Base-by-base conservation (phyloP, 2,329 filamentous ascomycete genomes). In the Paraphaeosphaeria sporulosa region DNA sequence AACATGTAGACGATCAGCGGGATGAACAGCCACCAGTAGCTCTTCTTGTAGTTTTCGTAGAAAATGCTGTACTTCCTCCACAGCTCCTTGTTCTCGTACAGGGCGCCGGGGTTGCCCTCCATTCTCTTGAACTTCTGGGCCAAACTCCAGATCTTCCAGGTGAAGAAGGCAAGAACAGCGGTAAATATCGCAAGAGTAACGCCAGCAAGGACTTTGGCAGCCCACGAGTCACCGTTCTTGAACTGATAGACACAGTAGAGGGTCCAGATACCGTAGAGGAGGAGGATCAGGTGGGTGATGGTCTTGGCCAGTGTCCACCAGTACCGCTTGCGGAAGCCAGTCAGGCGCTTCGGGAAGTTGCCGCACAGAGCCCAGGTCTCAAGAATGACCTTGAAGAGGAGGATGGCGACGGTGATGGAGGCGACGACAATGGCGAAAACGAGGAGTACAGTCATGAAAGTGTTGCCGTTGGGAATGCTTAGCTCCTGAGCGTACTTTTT, bases 61-160 rank as follows among this genome's bases (percentile, higher is more conserved):
- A 99, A 98, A 63, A 97, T 85, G 71, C 92, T 95, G 85, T 99
- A 99, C 82, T 95, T 96, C 76, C 92, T 85, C 94, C 95, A 97
- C 43, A 90, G 89, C 60, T 90, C 87, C 83, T 95, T 96, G 80
- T 98, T 86, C 61, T 97, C 91, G 78, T 93, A 98, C 9, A 99
- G 84, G 13, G 83, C 87, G 17, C 85, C 83, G 0, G 86, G 79
- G 73, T 94, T 90, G 59, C 94, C 94, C 67, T 96, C 89, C 32
- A 83, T 72, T 71, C 88, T 85, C 83, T 92, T 94, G 66, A 92
- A 89, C 70, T 87, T 86, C 64, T 84, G 86, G 7, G 92, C 95
- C 15, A 90, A 88, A 66, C 82, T 83, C 84, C 89, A 94, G 70
- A 99, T 97, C 73, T 89, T 91, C 82, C 87, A 93, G 0, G 87